phyloP scores from a whole-genome alignment of 2,329 filamentous ascomycete genomes.

The Colletotrichum sp. region DNA sequence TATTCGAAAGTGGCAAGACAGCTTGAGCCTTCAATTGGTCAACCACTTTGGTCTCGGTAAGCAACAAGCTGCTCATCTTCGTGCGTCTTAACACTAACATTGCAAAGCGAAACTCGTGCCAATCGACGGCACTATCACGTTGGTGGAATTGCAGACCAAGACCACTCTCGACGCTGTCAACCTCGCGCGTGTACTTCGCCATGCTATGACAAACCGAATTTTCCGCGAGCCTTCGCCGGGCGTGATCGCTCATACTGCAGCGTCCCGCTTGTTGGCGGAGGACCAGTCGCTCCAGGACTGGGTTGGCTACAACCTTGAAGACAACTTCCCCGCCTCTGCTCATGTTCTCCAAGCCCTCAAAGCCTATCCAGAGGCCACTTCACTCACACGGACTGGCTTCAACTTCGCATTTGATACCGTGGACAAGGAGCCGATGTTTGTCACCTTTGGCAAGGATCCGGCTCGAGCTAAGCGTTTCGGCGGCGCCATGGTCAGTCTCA shows the following conservation, averaged over 20 bases:
- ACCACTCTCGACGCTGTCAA: constrained; percentile 53
- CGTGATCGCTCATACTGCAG: constrained; percentile 59
- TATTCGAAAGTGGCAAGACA: constrained; percentile 49
- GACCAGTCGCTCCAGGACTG: constrained; percentile 55
- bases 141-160: constrained; percentile 49
- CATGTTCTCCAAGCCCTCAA: constrained; percentile 51
- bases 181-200: constrained; percentile 55
- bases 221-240: constrained; percentile 58
- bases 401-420: constrained; percentile 55
- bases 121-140: constrained; percentile 46
- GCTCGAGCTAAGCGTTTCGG: constrained; percentile 56
- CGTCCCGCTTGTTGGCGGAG: constrained; percentile 55
- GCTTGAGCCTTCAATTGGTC: constrained; percentile 54
- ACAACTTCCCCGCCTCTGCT: constrained; percentile 54
- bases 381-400: constrained; percentile 54
- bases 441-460: constrained; percentile 54
- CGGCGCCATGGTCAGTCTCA: constrained; percentile 59
- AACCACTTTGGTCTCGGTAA: constrained; percentile 56
- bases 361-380: constrained; percentile 51
- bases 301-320: constrained; percentile 60
- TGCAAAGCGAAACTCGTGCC: constrained; percentile 55
- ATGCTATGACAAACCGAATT: constrained; percentile 62
- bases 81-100: constrained; percentile 3
- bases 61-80: neutral
- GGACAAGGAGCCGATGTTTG: constrained; percentile 58